Evolutionary conservation across 1,139 yeast genomes (phyloP).

Genomic region (Meyerozyma smithsonii): DNA sequence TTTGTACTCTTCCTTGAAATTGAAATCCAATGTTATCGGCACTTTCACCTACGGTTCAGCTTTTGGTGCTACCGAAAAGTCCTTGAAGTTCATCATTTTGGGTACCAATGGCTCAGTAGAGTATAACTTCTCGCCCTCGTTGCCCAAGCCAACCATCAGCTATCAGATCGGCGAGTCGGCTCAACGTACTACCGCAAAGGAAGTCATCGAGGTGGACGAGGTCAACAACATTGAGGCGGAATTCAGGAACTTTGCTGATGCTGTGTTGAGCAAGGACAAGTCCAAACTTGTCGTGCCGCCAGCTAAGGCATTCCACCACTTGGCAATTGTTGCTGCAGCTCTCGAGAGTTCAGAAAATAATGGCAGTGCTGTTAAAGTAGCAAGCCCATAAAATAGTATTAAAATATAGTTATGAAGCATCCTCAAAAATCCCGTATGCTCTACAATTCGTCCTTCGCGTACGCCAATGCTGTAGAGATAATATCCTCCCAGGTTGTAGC

Average conservation of each 20-base stretch:
- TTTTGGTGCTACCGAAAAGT: constrained; percentile 79
- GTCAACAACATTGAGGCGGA: constrained; percentile 52
- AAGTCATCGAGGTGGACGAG: constrained; percentile 55
- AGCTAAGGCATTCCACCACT: constrained; percentile 80
- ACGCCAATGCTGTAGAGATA: not conserved
- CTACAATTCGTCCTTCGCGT: constrained; percentile 1
- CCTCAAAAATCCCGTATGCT: too few species aligned
- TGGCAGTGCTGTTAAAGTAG: constrained; percentile 57
- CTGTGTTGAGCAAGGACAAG: constrained; percentile 63
- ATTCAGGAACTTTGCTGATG: constrained; percentile 69
- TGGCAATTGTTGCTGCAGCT: constrained; percentile 84
- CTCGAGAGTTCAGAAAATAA: constrained; percentile 59
- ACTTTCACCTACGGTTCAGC: constrained; percentile 87
- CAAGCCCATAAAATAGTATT: constrained; percentile 12
- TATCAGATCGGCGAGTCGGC: constrained; percentile 44
- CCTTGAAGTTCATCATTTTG: constrained; percentile 59
- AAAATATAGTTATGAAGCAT: not conserved
- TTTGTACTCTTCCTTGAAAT: constrained; percentile 61
- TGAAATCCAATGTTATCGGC: constrained; percentile 69
- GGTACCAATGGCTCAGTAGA: constrained; percentile 74
- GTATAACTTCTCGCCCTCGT: constrained; percentile 57
- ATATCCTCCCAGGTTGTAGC: not conserved
- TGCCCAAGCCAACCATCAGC: constrained; percentile 40
- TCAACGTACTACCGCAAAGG: constrained; percentile 38
- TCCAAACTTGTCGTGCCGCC: constrained; percentile 56